These are phyloP conservation scores for Dentipellis fragilis DNA, from an alignment of 768 basidiomycete species.

Conservation along the genomic window DNA sequence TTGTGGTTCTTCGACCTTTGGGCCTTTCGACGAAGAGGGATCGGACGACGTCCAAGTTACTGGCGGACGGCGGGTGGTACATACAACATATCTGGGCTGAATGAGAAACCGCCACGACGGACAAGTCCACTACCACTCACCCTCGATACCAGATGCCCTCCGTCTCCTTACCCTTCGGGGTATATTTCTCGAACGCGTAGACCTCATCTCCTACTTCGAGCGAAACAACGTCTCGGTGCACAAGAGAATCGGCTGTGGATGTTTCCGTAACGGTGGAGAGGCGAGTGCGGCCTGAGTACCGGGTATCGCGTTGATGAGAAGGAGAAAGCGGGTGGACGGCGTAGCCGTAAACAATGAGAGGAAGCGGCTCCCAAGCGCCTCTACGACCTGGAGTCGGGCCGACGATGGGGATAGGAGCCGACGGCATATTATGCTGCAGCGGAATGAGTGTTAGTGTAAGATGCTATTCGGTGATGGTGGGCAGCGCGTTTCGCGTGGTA, in stretches of 20 bases:
- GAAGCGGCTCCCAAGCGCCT: conserved; percentile 54
- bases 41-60: conserved; percentile 57
- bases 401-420: not conserved
- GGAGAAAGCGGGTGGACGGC: conserved; percentile 77
- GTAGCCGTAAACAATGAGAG: conserved; percentile 82
- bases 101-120: conserved; percentile 2
- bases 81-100: conserved; percentile 67
- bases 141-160: conserved; percentile 91
- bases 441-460: too few relatives aligned
- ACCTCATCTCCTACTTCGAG: conserved; percentile 95
- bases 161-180: conserved; percentile 57
- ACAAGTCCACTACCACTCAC: conserved; percentile 36
- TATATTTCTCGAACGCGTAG: conserved; percentile 93
- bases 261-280: conserved; percentile 52
- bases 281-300: conserved; percentile 47
- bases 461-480: too few relatives aligned
- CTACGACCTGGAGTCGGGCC: conserved; percentile 21
- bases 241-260: conserved; percentile 50
- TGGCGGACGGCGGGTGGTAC: conserved; percentile 65
- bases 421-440: too few relatives aligned
- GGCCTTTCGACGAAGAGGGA: conserved; percentile 40
- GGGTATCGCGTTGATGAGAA: conserved; percentile 63
- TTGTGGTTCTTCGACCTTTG: conserved; percentile 66
- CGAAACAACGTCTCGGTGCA: conserved; percentile 67
- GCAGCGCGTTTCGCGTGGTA: too few relatives aligned